Percentiles rank a stretch among this genome's conserved stretches.
Evolutionary conservation across 495 filamentous ascomycete species (phyloP).

Genomic region (Annulohypoxylon stygium): DNA sequence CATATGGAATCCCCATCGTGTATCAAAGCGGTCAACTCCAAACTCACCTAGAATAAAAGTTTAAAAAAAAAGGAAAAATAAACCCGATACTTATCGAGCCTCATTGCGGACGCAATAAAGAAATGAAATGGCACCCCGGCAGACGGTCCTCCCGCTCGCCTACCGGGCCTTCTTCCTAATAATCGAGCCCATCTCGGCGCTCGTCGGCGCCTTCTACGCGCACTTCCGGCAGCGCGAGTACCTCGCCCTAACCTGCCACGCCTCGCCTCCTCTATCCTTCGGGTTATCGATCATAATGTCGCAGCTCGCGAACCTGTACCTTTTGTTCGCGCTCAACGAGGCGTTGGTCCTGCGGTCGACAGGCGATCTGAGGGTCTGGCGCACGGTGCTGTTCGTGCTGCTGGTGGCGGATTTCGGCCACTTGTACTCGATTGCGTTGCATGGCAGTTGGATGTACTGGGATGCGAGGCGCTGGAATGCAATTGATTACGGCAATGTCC

Average conservation of each 20-base stretch:
- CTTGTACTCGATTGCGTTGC: conserved; percentile 65
- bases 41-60: conserved; percentile 1
- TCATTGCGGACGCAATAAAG: neutral
- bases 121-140: conserved; percentile 48
- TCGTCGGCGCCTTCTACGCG: conserved; percentile 74
- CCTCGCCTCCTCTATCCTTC: conserved; percentile 57
- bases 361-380: conserved; percentile 73
- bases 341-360: conserved; percentile 74
- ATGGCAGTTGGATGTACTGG: conserved; percentile 70
- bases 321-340: conserved; percentile 77
- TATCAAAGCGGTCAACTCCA: neutral
- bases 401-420: conserved; percentile 78
- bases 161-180: conserved; percentile 75
- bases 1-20: neutral
- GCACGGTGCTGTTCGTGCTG: conserved; percentile 68
- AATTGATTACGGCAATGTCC: conserved; percentile 75
- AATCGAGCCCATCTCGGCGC: conserved; percentile 74
- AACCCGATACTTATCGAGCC: neutral
- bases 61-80: conserved; percentile 1
- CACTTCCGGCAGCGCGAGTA: conserved; percentile 68
- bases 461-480: conserved; percentile 69
- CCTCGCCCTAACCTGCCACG: conserved; percentile 68
- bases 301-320: conserved; percentile 74
- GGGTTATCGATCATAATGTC: conserved; percentile 69
- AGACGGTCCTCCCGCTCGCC: conserved; percentile 55